Evolutionary conservation across 306 rosid genomes (phyloP), one percentile per base, ranked within the genome.

Genomic region (Ceratonia siliqua): DNA sequence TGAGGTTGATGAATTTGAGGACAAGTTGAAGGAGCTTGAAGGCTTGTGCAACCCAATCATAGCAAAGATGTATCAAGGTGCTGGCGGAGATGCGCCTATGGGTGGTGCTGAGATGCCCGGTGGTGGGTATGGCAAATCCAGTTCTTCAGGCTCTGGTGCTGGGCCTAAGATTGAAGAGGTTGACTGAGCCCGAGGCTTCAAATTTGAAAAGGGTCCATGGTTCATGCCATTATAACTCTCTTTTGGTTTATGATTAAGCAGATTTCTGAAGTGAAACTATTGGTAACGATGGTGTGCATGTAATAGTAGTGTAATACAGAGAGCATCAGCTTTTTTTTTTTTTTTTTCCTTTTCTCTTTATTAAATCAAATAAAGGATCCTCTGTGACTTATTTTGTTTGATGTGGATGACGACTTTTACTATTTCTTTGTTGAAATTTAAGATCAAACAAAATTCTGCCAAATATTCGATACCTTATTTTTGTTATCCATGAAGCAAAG

Each of bases 1-100:
- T 32, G 87, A 79, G 43, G 54, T 38, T 24, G 82, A 79, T 6
- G 87, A 83, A 48, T 76, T 83, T 59, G 87, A 79, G 38, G 73
- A 41, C 43, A 83, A 66, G 84, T 64, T 52, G 50, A 62, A 71
- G 46, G 84, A 83, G 30, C 25, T 83, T 61, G 77, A 76, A 76
- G 42, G 38, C 22, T 5, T 43, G 14, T 79, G 38, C 22, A 53
- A 8, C 27, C 68, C 68, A 20, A 62, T 50, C 28, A 50, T 69
- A 18, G 62, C 74, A 1, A 50, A 69, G 74, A 50, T 50, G 49
- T 69, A 69, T 50, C 62, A 50, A 50, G 74, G 74, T 50, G 74
- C 46, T 33, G 62, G 62, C 0, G 74, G 45, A 11, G 74, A 21
- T 36, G 30, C 2, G 10, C 73, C 59, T 7, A 46, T 68, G 73